Base-by-base conservation (phyloP, 805 yeast genomes). In the Jamesozyma hellenica region DNA sequence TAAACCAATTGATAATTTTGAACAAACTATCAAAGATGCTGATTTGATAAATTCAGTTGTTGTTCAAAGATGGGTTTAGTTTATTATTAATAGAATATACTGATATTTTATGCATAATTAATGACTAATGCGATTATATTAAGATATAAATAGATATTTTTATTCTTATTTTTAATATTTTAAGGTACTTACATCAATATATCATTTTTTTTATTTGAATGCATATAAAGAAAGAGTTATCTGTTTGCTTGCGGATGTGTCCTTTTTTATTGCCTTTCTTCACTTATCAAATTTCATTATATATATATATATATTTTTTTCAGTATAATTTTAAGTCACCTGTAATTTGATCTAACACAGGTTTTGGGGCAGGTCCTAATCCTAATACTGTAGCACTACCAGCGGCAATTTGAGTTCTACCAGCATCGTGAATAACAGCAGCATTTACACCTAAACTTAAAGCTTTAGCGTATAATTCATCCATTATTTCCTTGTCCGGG, bases 341-440 rank as follows among this genome's bases (percentile, higher is more conserved):
- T 1, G 97, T 88, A 40, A 90, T 76, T 55, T 79, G 76, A 58
- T 92, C 96, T 44, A 90, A 60, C 0, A 80, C 77, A 0, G 70
- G 50, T 48, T 79, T 84, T 17, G 97, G 96, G 15, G 96, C 97
- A 1, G 99, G 99, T 0, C 99, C 99, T 21, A 92, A 58, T 1
- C 97, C 98, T n/a, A 92, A 64, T 1, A 92, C 97, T 0, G 98
- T 92, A 2, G 94, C 94, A 43, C 92, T 79, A 1, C 97, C 97
- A 5, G 95, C 82, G n/a, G 85, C 94, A 37, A 92, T 77, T 59
- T 92, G 96, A 1, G 98, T 90, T 51, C 96, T 73, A 3, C 98
- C 98, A 19, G 98, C 98, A 64, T 92, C 99, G 50, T 82, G 94
- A 29, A 92, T 86, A 5, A 85, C 73, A 47, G 78, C 74, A 2